Evolutionary conservation across 2,329 filamentous ascomycete species (phyloP).

Genomic region (Epichloe coenophiala): DNA sequence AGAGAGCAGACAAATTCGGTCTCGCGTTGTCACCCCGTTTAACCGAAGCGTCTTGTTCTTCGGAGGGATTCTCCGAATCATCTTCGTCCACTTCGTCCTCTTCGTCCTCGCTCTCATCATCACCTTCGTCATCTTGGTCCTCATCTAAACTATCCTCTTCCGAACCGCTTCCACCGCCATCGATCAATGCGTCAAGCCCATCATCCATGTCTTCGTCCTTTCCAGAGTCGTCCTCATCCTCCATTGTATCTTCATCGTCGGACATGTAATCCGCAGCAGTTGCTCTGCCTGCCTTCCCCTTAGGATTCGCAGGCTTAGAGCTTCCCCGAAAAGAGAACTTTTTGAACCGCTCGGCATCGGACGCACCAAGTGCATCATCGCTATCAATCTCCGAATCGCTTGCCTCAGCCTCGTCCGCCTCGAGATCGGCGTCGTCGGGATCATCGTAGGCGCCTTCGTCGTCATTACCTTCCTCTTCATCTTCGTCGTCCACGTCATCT

Average conservation of each 20-base stretch:
- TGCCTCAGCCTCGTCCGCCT: conserved; percentile 33
- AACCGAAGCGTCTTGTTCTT: conserved; percentile 12
- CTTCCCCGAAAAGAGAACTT: conserved; percentile 54
- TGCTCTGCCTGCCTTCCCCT: conserved; percentile 25
- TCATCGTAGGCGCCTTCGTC: conserved; percentile 42
- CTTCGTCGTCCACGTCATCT: conserved; percentile 26
- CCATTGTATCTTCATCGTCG: conserved; percentile 26
- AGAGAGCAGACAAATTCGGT: conserved; percentile 16
- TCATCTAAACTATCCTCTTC: conserved; percentile 22
- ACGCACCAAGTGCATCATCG: conserved; percentile 63
- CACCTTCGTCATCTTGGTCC: conserved; percentile 22
- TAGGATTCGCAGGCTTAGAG: conserved; percentile 31
- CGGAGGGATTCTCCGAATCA: conserved; percentile 19
- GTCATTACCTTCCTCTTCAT: conserved; percentile 26
- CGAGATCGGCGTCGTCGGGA: conserved; percentile 40
- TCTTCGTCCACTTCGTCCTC: conserved; percentile 13
- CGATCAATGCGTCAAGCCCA: conserved; percentile 20
- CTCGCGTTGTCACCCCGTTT: conserved; percentile 19
- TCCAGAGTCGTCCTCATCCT: conserved; percentile 22
- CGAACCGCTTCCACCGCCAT: conserved; percentile 18
- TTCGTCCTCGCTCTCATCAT: conserved; percentile 23
- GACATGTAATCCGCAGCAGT: conserved; percentile 47
- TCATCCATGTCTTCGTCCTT: conserved; percentile 26
- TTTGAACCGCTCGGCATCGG: conserved; percentile 75
- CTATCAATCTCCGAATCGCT: conserved; percentile 50